These are phyloP conservation scores for Parachlorella kessleri DNA, from an alignment of 139 green algal genomes.

Conservation along the genomic window DNA sequence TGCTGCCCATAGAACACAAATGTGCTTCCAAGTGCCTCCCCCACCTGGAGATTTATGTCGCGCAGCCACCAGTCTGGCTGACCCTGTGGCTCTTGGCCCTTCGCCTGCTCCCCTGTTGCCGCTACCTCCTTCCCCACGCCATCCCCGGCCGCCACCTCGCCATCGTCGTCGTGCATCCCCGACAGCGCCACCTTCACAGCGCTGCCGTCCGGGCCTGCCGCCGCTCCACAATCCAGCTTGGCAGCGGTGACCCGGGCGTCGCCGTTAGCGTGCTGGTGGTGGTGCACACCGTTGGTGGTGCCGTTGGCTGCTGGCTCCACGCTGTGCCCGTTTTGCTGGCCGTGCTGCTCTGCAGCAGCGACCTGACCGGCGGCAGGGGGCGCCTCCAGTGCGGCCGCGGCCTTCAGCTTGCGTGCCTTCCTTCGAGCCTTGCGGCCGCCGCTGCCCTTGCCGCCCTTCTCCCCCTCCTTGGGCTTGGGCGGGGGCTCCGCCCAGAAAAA, in stretches of 20 bases:
- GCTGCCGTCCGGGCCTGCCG: background rate
- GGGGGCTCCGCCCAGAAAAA: slow-evolving; percentile 55
- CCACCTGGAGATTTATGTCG: slow-evolving; percentile 63
- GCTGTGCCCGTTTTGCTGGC: background rate
- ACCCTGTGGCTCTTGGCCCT: background rate
- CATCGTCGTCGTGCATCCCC: slow-evolving; percentile 14
- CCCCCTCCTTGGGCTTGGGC: slow-evolving; percentile 27
- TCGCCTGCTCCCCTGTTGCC: slow-evolving; percentile 4
- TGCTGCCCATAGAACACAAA: too few species aligned
- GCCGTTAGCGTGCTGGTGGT: background rate
- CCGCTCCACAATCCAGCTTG: background rate
- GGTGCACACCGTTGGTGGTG: background rate
- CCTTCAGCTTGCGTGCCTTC: background rate
- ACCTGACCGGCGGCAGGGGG: background rate
- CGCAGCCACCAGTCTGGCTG: slow-evolving; percentile 55
- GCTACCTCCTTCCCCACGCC: background rate
- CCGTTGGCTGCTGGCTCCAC: background rate
- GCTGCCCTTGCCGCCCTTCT: slow-evolving; percentile 13
- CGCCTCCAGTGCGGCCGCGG: background rate
- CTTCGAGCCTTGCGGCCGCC: background rate
- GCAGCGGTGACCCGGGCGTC: background rate
- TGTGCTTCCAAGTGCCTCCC: too few species aligned
- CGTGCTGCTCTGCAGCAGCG: background rate
- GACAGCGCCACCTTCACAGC: slow-evolving; percentile 7
- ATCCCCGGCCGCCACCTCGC: background rate